These are phyloP conservation scores for Psidium guajava DNA, from an alignment of 345 rosid genomes.

Conservation along the genomic window DNA sequence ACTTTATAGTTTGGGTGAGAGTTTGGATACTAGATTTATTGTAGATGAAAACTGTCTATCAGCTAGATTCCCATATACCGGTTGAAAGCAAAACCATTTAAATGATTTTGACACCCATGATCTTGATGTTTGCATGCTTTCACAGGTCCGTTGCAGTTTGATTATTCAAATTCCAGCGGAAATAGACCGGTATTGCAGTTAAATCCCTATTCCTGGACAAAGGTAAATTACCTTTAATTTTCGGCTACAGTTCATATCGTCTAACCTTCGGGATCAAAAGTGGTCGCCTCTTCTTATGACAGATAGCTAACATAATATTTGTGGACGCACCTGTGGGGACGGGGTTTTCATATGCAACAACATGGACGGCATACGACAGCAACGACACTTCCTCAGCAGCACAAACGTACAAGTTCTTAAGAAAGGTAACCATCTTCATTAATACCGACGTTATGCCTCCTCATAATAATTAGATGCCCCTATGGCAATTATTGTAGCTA, in stretches of 20 bases:
- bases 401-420: conserved; percentile 7
- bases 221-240: not conserved
- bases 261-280: not conserved
- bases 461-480: not conserved
- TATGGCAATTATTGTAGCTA: not conserved
- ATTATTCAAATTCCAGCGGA: no score
- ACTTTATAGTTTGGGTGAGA: no score
- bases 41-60: no score
- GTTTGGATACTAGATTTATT: no score
- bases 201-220: conserved; percentile 22
- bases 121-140: no score
- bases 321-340: conserved; percentile 30
- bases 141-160: no score
- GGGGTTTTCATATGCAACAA: conserved; percentile 26
- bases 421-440: conserved; percentile 10
- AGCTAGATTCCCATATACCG: no score
- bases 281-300: not conserved
- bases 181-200: not conserved
- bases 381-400: conserved; percentile 6
- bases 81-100: not conserved
- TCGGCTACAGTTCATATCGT: not conserved
- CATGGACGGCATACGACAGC: not conserved
- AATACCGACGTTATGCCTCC: not conserved
- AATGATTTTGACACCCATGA: not conserved
- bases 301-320: conserved; percentile 25